Evolutionary conservation across 2,329 filamentous ascomycete genomes (phyloP), one percentile per base, ranked within the genome.

Genomic region (Arthrobotrys musiformis): DNA sequence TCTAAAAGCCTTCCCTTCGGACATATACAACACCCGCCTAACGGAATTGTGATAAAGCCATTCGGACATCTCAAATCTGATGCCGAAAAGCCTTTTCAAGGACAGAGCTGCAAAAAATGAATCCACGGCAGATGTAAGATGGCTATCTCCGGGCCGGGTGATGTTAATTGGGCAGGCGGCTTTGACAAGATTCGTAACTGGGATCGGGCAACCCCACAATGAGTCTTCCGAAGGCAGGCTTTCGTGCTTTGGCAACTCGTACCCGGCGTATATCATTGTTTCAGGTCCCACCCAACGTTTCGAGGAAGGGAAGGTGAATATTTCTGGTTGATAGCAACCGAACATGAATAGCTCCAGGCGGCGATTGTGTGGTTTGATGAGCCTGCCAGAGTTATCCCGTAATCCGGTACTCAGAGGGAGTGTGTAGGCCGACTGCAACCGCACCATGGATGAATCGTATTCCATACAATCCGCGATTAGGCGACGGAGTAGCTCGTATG

Each of bases 341-440:
- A 66, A 44, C 62, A 66, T 66, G 15, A 66, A 66, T 3, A 66
- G 62, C 15, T 66, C 62, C 2, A 66, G 8, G 11, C 37, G 40
- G 5, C 33, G 61, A 1, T 13, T 42, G 17, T 46, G 2, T 33
- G 22, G 19, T 24, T 8, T 0, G 13, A 13, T 9, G 11, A 9
- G 58, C 33, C 19, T 22, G 15, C 5, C 7, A 15, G 8, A 5
- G 5, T 26, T 28, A 17, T 13, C 60, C 26, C 4, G 60, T 30
- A 19, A 4, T 22, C 9, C 24, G 6, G 22, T 9, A 11, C n/a
- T 37, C 8, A 19, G 8, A 9, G 1, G 11, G 26, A 37, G 17
- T 4, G n/a, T 33, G 26, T 19, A 7, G 26, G 7, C 15, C 13
- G 13, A 17, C 26, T 7, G 5, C 6, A 4, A 13, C 24, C 62